Evolutionary conservation across 805 yeast species (phyloP).

Genomic region (Candida insectorum): DNA sequence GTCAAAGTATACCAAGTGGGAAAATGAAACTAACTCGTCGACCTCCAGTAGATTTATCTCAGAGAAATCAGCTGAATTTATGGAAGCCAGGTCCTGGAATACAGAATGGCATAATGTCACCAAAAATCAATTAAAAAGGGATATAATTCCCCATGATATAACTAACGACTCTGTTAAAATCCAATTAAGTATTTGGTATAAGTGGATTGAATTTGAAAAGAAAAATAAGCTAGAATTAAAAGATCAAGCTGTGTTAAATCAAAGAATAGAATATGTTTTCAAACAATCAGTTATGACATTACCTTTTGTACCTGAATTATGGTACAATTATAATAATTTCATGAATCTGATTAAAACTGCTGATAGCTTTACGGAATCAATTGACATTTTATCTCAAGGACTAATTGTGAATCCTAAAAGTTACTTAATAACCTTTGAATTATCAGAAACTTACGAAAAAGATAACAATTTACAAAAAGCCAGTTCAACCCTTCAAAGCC

Average conservation of each 20-base stretch:
- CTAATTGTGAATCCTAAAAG: conserved; percentile 66
- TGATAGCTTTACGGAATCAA: conserved; percentile 31
- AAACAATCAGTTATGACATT: conserved; percentile 62
- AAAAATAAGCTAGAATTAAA: conserved; percentile 62
- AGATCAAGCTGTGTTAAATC: conserved; percentile 41
- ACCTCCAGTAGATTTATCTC: conserved; percentile 83
- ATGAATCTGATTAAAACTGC: conserved; percentile 33
- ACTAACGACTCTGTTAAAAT: conserved; percentile 21
- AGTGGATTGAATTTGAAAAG: conserved; percentile 80
- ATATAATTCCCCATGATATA: conserved; percentile 25
- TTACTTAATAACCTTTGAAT: conserved; percentile 58
- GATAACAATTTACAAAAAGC: conserved; percentile 51
- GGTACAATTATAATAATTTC: conserved; percentile 56
- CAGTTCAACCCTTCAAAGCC: conserved; percentile 43
- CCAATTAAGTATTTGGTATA: conserved; percentile 59
- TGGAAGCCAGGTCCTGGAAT: conserved; percentile 79
- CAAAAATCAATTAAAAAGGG: conserved; percentile 43
- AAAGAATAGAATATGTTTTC: conserved; percentile 69
- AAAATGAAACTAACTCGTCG: conserved; percentile 66
- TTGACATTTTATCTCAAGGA: conserved; percentile 53
- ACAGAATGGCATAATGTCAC: conserved; percentile 67
- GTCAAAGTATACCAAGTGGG: conserved; percentile 81
- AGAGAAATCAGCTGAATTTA: conserved; percentile 78
- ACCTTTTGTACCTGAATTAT: conserved; percentile 66
- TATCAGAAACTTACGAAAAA: conserved; percentile 69